phyloP scores from a whole-genome alignment of 176 grass and related monocot species.

The Oryza longistaminata region DNA sequence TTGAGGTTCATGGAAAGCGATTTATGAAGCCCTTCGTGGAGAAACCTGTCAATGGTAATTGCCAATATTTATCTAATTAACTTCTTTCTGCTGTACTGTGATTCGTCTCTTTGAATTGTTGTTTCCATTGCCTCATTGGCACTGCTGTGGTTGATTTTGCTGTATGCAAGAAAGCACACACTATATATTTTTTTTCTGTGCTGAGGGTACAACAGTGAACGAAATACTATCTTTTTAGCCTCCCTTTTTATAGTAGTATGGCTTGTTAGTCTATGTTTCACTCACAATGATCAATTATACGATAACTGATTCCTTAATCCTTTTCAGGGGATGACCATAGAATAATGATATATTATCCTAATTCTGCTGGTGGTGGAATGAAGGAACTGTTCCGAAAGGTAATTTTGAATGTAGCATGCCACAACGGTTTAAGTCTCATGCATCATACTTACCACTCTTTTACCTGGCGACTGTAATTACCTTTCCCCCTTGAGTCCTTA shows the following conservation, averaged over 20 bases:
- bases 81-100: neutral
- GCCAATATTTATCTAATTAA: slow-evolving; percentile 11
- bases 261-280: neutral
- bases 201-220: neutral
- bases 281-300: neutral
- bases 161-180: slow-evolving; percentile 19
- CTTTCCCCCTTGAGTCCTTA: neutral
- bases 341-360: slow-evolving; percentile 99
- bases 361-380: slow-evolving; percentile 97
- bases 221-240: neutral
- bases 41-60: slow-evolving; percentile 94
- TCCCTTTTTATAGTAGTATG: slow-evolving; percentile 22
- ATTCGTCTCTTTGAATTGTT: neutral
- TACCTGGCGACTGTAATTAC: neutral
- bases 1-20: slow-evolving; percentile 86
- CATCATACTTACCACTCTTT: neutral
- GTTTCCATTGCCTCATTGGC: slow-evolving; percentile 13
- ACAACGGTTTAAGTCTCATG: neutral
- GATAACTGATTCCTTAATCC: neutral
- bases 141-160: neutral
- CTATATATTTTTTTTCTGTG: neutral
- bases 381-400: slow-evolving; percentile 98
- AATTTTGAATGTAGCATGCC: slow-evolving; percentile 24
- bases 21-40: slow-evolving; percentile 98
- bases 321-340: slow-evolving; percentile 85